Evolutionary conservation across 225 moss, liverwort and hornwort genomes (phyloP), one percentile per base, ranked within the genome.

Genomic region (Anthoceros angustus): DNA sequence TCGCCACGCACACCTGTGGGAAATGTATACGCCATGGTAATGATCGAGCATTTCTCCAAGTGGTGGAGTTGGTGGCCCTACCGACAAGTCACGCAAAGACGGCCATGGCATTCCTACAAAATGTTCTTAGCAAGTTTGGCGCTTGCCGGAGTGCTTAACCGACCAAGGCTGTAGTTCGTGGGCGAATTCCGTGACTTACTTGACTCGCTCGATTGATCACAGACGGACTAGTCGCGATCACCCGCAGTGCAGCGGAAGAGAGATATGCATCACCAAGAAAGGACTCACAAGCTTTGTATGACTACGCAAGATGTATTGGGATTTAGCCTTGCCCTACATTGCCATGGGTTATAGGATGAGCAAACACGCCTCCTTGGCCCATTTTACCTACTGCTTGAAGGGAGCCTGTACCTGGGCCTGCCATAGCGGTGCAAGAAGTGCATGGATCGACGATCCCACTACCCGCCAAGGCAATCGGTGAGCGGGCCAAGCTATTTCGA

Each of bases 11-110:
- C 65, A 9, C 38, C n/a, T 2, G 5, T 0, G 12, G 46, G 46
- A 12, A 72, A 67, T 26, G 4, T 26, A 0, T 62, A 72, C 67
- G 40, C 12, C 7, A 48, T 72, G 0, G 61, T 72, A 0, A 43
- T 72, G 61, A 6, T 72, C 21, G 66, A 42, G 16, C 38, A 66
- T 64, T 71, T 71, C 43, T 48, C 42, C 5, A 65, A 65, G 65
- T 71, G 21, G 16, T 70, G 23, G 64, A 70, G 8, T 10, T 70
- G 24, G 41, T 64, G 0, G 7, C 41, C 1, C 38, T 71, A 2
- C 45, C 32, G 0, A 8, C 64, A 4, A 50, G 50, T 66, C 64
- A 2, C 18, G 39, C 2, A n/a, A 11, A 2, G 0, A 41, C 65
- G 18, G 2, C 65, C 1, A 3, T 4, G 8, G 23, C 42, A 0